These are phyloP conservation scores for Xanthoconium separans DNA, from an alignment of 1,284 basidiomycete species.

Conservation along the genomic window DNA sequence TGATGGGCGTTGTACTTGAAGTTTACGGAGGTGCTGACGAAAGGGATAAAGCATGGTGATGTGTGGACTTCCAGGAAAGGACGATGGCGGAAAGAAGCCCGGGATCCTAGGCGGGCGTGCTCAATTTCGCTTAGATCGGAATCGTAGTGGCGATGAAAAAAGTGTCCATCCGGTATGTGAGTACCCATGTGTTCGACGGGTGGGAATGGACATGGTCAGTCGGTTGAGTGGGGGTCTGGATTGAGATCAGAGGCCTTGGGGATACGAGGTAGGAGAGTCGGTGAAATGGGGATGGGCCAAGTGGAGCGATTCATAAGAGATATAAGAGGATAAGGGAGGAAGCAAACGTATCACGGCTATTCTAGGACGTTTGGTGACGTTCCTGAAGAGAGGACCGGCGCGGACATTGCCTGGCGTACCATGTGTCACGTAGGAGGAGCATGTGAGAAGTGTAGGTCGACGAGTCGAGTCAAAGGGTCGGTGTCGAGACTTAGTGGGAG, in stretches of 20 bases:
- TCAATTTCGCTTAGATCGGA: slow-evolving; percentile 33
- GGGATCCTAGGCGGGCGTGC: slow-evolving; percentile 11
- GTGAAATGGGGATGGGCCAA: not conserved
- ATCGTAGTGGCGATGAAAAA: slow-evolving; percentile 25
- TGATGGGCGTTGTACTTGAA: not conserved
- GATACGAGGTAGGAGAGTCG: not conserved
- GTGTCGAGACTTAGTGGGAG: no score
- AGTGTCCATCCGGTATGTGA: slow-evolving; percentile 13
- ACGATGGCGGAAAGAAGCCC: slow-evolving; percentile 12
- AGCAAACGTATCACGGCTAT: slow-evolving; percentile 19
- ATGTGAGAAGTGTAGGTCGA: no score
- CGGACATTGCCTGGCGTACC: slow-evolving; percentile 8
- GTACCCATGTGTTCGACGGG: slow-evolving; percentile 2
- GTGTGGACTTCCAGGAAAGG: not conserved
- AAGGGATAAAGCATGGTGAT: not conserved
- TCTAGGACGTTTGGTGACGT: slow-evolving; percentile 14
- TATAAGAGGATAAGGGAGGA: slow-evolving; percentile 14
- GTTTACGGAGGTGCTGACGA: not conserved
- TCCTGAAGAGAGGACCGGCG: slow-evolving; percentile 16
- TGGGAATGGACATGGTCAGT: not conserved
- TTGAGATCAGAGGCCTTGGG: not conserved
- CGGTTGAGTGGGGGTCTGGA: not conserved
- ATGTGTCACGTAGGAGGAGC: slow-evolving; percentile 17
- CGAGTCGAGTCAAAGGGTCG: no score
- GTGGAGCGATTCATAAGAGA: slow-evolving; percentile 2